These are phyloP conservation scores for Neofusicoccum sp. DNA, from an alignment of 2,329 filamentous ascomycete species.

Conservation along the genomic window DNA sequence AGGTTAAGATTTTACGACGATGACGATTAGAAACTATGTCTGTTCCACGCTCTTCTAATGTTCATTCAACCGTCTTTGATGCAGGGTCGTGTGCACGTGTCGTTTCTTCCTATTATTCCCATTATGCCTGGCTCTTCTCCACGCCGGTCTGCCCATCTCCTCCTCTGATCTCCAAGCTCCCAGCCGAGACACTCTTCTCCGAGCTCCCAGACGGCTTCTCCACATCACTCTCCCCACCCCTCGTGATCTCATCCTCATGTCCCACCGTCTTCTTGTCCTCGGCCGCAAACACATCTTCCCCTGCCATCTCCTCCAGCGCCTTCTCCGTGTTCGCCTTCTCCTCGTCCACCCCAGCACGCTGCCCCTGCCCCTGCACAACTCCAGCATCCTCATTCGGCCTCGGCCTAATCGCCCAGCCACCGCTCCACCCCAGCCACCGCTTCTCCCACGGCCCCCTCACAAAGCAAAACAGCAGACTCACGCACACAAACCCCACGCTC, in stretches of 20 bases:
- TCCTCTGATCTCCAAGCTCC: constrained; percentile 7
- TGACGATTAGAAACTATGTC: no score
- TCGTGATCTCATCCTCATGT: constrained; percentile 2
- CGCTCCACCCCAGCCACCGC: constrained; percentile 60
- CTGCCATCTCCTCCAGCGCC: constrained; percentile 24
- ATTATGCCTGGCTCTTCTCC: neutral
- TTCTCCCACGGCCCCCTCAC: constrained; percentile 56
- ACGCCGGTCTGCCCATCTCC: constrained; percentile 6
- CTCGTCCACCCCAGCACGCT: constrained; percentile 19
- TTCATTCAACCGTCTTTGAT: no score
- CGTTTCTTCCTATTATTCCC: no score
- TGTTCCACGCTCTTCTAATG: no score
- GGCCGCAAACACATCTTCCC: constrained; percentile 32
- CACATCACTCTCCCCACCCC: constrained; percentile 6
- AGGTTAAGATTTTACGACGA: no score
- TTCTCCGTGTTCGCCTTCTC: constrained; percentile 25
- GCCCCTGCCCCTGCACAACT: constrained; percentile 18
- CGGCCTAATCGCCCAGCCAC: constrained; percentile 54
- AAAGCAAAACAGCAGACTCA: constrained; percentile 48
- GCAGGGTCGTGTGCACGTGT: no score
- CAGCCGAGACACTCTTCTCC: constrained; percentile 13
- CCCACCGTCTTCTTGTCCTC: neutral
- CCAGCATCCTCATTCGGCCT: constrained; percentile 35
- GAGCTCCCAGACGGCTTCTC: constrained; percentile 11
- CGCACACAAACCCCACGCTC: constrained; percentile 54